A percentile compares a stretch with the other conserved stretches of the same genome.
phyloP scores from a whole-genome alignment of 371 early-diverging fungal species.

The Blakeslea trispora region DNA sequence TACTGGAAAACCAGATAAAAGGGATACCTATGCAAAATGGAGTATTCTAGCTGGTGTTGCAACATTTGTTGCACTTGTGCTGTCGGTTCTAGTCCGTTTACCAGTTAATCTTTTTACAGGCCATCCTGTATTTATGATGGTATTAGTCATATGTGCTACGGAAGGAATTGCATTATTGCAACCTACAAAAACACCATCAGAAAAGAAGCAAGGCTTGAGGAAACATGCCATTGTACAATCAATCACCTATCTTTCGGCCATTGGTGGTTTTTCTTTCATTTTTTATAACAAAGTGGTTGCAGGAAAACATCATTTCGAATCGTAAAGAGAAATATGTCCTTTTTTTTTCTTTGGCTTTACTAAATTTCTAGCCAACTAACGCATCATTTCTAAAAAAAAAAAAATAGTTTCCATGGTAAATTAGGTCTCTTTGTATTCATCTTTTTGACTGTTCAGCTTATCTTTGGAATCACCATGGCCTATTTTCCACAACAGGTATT shows the following conservation, averaged over 20 bases:
- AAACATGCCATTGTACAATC: conserved; percentile 32
- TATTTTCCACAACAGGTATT: conserved; percentile 24
- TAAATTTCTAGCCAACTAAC: too few species aligned
- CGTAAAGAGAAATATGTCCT: too few species aligned
- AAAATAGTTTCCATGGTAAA: conserved; percentile 32
- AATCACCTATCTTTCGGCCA: conserved; percentile 18
- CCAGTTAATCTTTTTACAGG: conserved; percentile 32
- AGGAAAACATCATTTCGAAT: conserved; percentile 34
- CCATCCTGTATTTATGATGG: conserved; percentile 36
- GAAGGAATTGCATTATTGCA: conserved; percentile 38
- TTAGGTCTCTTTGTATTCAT: conserved; percentile 33
- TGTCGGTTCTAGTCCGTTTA: conserved; percentile 25
- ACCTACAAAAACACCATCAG: conserved; percentile 26
- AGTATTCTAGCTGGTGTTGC: conserved; percentile 22
- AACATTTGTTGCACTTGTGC: conserved; percentile 27
- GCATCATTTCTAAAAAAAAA: too few species aligned
- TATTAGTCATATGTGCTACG: conserved; percentile 26
- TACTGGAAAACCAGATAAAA: too few species aligned
- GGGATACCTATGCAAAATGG: conserved; percentile 2
- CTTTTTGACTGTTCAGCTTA: conserved; percentile 30
- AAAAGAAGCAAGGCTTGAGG: conserved; percentile 30
- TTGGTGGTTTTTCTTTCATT: conserved; percentile 30
- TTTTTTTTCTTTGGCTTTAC: too few species aligned
- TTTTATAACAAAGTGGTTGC: conserved; percentile 30
- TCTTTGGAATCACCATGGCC: conserved; percentile 36